Evolutionary conservation across 2,329 filamentous ascomycete species (phyloP).

Genomic region (Cordyceps militaris): DNA sequence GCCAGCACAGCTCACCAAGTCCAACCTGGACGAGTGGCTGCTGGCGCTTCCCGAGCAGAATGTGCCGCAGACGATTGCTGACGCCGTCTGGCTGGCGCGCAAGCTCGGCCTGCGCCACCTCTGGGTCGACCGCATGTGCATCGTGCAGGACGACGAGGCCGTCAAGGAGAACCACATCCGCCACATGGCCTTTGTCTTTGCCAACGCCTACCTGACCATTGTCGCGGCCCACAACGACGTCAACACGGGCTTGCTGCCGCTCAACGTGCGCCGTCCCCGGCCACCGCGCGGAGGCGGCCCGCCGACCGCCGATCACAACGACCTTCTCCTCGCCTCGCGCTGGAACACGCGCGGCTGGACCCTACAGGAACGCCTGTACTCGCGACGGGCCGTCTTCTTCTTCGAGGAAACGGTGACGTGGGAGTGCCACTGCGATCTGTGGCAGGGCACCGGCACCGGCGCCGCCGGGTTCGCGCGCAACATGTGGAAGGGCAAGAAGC

Average conservation of each 20-base stretch:
- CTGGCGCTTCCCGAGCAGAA: constrained; percentile 30
- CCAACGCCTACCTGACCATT: constrained; percentile 38
- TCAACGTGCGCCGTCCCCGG: constrained; percentile 29
- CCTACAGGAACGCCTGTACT: constrained; percentile 36
- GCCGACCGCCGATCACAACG: constrained; percentile 28
- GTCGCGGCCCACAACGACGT: constrained; percentile 36
- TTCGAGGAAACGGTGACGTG: constrained; percentile 37
- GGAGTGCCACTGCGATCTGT: constrained; percentile 40
- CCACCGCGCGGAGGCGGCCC: constrained; percentile 18
- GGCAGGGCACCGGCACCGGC: constrained; percentile 26
- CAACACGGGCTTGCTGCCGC: constrained; percentile 29
- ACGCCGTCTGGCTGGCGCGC: constrained; percentile 37
- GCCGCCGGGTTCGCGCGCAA: background rate
- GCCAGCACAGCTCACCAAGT: constrained; percentile 26
- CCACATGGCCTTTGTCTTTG: constrained; percentile 40
- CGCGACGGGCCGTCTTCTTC: constrained; percentile 36
- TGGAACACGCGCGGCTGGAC: constrained; percentile 39
- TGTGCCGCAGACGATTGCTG: constrained; percentile 35
- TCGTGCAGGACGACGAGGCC: constrained; percentile 36
- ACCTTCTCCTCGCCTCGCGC: constrained; percentile 30
- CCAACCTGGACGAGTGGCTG: constrained; percentile 31
- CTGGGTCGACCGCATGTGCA: constrained; percentile 41
- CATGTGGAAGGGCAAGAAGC: constrained; percentile 20
- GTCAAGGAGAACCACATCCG: constrained; percentile 33
- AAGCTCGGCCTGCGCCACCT: constrained; percentile 37